These are phyloP conservation scores for Neonectria faginata DNA, from an alignment of 2,329 filamentous ascomycete genomes.

Conservation along the genomic window DNA sequence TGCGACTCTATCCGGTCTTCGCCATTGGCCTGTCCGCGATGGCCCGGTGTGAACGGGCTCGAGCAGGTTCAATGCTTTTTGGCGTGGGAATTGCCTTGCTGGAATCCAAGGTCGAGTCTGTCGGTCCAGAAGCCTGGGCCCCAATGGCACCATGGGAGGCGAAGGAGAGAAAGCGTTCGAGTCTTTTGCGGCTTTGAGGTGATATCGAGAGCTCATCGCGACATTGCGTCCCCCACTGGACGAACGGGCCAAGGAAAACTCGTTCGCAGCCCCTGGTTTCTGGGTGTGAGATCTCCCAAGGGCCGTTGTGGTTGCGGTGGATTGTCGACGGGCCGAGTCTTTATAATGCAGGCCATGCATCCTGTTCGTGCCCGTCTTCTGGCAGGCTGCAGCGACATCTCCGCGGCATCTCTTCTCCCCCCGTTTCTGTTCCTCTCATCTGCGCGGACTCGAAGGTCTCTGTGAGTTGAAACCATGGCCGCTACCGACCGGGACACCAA, in stretches of 20 bases:
- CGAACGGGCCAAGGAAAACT: conserved; percentile 14
- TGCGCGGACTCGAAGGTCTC: conserved; percentile 20
- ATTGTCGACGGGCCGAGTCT: conserved; percentile 8
- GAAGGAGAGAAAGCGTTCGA: conserved; percentile 9
- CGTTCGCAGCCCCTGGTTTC: conserved; percentile 7
- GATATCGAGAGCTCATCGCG: conserved; percentile 41
- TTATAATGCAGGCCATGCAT: conserved; percentile 42
- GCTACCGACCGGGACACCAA: conserved; percentile 29
- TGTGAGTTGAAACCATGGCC: conserved; percentile 30
- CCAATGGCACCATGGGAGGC: conserved; percentile 8
- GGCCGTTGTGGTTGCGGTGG: background rate
- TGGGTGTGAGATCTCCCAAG: conserved; percentile 3
- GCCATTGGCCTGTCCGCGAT: conserved; percentile 29
- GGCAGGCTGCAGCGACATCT: conserved; percentile 28
- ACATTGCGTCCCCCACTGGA: conserved; percentile 35
- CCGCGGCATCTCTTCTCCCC: conserved; percentile 24
- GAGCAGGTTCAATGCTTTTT: conserved; percentile 14
- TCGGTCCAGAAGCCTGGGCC: conserved; percentile 1
- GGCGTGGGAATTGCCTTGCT: conserved; percentile 8
- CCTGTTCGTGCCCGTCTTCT: conserved; percentile 22
- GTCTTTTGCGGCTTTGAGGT: conserved; percentile 37
- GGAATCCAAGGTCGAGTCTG: background rate
- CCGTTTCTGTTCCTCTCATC: conserved; percentile 8
- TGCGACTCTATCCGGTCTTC: conserved; percentile 31
- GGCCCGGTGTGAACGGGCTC: conserved; percentile 25